Base-by-base conservation (phyloP, 164 flowering plant species). In the Chimonanthus praecox region DNA sequence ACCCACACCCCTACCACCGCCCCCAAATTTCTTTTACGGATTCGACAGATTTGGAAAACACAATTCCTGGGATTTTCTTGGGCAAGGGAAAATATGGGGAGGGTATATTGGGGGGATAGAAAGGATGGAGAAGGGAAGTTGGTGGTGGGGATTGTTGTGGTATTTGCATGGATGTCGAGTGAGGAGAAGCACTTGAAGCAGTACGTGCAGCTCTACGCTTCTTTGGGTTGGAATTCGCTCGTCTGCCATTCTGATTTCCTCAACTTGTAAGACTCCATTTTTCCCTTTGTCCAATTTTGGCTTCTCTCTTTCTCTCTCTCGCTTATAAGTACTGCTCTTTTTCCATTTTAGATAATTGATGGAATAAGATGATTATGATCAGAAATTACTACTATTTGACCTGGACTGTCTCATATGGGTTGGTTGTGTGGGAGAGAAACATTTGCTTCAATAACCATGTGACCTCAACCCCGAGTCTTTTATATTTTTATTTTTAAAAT, bases 121-220 rank as follows among this genome's bases (percentile, higher is more conserved):
- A 88, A 86, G 72, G 90, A 78, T 68, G 87, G 82, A 64, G 70
- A 47, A n/a, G 80, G 68, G n/a, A 82, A 72, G 72, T 81, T 77
- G 70, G 76, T 73, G 1, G 88, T 84, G 74, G 98, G 97, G 65
- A 86, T 90, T 6, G 90, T 90, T 47, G 98, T 92, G 85, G 80
- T 86, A 18, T 94, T 90, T 72, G 92, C 94, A 20, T 92, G 97
- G 98, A 86, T 89, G 92, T 94, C 95, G 15, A 94, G 97, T 77
- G 84, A 88, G 70, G 94, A 94, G 74, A 86, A 73, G 81, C 89
- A 94, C 69, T 66, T 92, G 83, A 88, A 76, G 79, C 83, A 74
- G 63, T 92, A 88, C 66, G 86, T 89, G 4, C 78, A 88, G 65
- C 88, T 94, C 43, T 94, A 90, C 78, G 72, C 86, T n/a, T 90